These are phyloP conservation scores for Leccinum boreale DNA, from an alignment of 768 basidiomycete genomes.

Conservation along the genomic window DNA sequence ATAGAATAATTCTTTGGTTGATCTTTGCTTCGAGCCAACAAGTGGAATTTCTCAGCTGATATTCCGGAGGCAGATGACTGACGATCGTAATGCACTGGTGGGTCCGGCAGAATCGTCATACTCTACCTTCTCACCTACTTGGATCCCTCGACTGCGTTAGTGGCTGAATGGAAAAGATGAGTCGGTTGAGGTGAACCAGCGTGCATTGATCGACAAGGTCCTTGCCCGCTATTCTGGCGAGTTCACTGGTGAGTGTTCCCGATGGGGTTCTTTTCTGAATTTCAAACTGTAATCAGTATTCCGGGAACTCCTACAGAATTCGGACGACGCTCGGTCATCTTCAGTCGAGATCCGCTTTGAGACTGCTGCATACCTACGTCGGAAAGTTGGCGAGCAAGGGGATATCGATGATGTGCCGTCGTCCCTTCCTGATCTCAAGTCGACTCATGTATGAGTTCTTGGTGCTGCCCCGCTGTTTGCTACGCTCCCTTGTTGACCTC, in stretches of 20 bases:
- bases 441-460: constrained; percentile 45
- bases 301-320: constrained; percentile 91
- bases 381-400: constrained; percentile 6
- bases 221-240: constrained; percentile 94
- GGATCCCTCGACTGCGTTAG: constrained; percentile 23
- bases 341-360: constrained; percentile 79
- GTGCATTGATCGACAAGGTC: constrained; percentile 96
- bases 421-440: constrained; percentile 62
- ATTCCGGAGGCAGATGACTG: constrained; percentile 16
- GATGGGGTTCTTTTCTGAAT: neutral
- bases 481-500: neutral
- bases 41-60: neutral
- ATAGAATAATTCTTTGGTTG: neutral
- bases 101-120: neutral
- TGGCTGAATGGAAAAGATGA: constrained; percentile 69
- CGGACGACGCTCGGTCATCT: constrained; percentile 82
- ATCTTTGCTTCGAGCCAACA: neutral
- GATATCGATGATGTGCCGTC: constrained; percentile 2
- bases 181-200: constrained; percentile 88
- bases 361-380: constrained; percentile 49
- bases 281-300: constrained; percentile 39
- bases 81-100: constrained; percentile 31
- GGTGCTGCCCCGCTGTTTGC: neutral
- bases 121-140: neutral
- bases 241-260: constrained; percentile 58